Evolutionary conservation across 495 filamentous ascomycete genomes (phyloP).

Genomic region (Xylaria flabelliformis): DNA sequence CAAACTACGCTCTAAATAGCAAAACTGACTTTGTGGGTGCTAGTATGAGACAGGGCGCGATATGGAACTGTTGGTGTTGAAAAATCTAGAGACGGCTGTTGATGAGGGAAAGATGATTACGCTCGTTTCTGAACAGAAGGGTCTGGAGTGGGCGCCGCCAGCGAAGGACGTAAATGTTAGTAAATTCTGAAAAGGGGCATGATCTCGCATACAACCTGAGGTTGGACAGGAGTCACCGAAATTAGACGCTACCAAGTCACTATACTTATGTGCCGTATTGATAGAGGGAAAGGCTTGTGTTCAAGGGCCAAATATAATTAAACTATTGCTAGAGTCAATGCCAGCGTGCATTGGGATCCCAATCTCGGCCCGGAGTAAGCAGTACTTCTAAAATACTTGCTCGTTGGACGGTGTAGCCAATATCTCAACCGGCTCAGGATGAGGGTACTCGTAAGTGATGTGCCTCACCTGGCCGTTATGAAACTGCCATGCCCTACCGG

Average conservation of each 20-base stretch:
- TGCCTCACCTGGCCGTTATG: conserved; percentile 10
- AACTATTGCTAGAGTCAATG: neutral
- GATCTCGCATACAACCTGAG: neutral
- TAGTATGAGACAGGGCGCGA: conserved; percentile 55
- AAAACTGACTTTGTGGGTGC: neutral
- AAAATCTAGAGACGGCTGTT: conserved; percentile 69
- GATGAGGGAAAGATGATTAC: conserved; percentile 70
- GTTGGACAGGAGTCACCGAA: neutral
- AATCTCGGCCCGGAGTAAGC: neutral
- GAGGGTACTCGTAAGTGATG: conserved; percentile 18
- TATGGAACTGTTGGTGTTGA: conserved; percentile 78
- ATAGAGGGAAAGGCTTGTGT: neutral
- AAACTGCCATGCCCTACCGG: conserved; percentile 8
- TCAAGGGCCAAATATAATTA: neutral
- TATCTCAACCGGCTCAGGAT: conserved; percentile 6
- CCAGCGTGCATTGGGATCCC: neutral
- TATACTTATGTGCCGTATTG: neutral
- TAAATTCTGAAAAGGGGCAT: neutral
- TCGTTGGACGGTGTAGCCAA: neutral
- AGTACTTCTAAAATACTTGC: neutral
- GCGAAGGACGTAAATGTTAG: neutral
- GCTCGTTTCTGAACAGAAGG: conserved; percentile 72
- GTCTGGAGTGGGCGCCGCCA: conserved; percentile 36
- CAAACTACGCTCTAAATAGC: too few species aligned
- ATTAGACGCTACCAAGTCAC: neutral